These are phyloP conservation scores for Xenosphaeropsis pyriputrescens DNA, from an alignment of 2,329 filamentous ascomycete genomes.

Conservation along the genomic window DNA sequence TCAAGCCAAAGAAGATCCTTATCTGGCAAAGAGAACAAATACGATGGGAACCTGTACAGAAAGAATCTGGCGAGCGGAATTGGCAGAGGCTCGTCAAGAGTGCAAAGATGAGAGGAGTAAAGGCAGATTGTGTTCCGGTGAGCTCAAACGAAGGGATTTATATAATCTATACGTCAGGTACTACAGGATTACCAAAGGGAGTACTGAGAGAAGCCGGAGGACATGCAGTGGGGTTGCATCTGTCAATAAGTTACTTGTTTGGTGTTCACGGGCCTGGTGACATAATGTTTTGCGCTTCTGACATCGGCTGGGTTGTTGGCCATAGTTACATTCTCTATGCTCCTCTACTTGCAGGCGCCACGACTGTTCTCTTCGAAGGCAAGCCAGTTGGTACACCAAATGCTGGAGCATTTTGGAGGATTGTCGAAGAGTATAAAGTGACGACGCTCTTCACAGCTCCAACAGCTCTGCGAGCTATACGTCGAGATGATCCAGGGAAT, in stretches of 20 bases:
- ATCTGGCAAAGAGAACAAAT: constrained; percentile 75
- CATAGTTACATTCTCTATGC: constrained; percentile 83
- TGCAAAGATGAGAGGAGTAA: constrained; percentile 49
- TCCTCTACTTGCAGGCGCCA: constrained; percentile 70
- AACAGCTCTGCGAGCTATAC: constrained; percentile 74
- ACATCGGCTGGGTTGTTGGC: constrained; percentile 88
- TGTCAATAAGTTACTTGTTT: constrained; percentile 74
- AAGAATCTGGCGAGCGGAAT: constrained; percentile 53
- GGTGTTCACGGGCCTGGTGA: constrained; percentile 72
- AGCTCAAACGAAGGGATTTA: constrained; percentile 70
- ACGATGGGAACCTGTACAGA: constrained; percentile 56
- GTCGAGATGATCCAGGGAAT: constrained; percentile 71
- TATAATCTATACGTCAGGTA: constrained; percentile 79
- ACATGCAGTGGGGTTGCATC: constrained; percentile 70
- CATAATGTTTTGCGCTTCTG: constrained; percentile 55
- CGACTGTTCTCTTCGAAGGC: constrained; percentile 84
- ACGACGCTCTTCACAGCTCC: constrained; percentile 78
- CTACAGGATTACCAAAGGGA: constrained; percentile 71
- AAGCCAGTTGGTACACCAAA: constrained; percentile 85
- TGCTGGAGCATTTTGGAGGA: constrained; percentile 76
- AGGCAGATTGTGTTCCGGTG: constrained; percentile 63
- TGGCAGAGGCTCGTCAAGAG: constrained; percentile 69
- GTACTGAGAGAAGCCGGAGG: constrained; percentile 73
- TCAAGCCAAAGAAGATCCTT: constrained; percentile 60
- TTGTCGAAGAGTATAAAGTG: constrained; percentile 73